Conservation (phyloP, 192 early-diverging fungal species). For the Backusella westeae region DNA sequence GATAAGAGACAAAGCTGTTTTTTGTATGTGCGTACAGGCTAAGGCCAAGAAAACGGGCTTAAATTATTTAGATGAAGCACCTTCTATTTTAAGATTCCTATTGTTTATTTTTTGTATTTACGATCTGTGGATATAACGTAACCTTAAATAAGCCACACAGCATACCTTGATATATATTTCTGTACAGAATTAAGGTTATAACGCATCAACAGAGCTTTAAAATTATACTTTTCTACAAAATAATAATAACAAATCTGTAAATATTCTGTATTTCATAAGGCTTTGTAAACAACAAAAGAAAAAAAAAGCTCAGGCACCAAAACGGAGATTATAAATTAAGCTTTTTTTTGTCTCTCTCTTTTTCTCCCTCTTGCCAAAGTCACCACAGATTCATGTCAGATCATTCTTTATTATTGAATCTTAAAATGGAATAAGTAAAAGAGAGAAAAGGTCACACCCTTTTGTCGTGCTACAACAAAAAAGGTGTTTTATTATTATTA, state of each 20-base stretch:
- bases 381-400: neutral
- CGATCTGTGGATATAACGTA: too few relatives aligned
- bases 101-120: too few relatives aligned
- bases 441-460: neutral
- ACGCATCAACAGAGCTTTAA: neutral
- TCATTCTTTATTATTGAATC: neutral
- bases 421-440: neutral
- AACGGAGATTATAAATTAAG: neutral
- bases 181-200: neutral
- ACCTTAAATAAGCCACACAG: too few relatives aligned
- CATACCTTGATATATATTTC: neutral
- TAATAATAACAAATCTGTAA: too few relatives aligned
- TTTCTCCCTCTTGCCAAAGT: too few relatives aligned
- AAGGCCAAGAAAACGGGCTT: too few relatives aligned
- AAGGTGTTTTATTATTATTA: constrained; percentile 9
- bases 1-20: too few relatives aligned
- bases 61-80: too few relatives aligned
- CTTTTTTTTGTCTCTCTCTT: neutral
- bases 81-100: too few relatives aligned
- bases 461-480: neutral
- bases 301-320: neutral
- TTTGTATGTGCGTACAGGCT: too few relatives aligned
- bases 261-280: neutral
- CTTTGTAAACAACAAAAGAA: neutral
- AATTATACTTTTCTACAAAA: neutral